Conservation (phyloP, 345 rosid genomes). For the Rhizophora mangle region DNA sequence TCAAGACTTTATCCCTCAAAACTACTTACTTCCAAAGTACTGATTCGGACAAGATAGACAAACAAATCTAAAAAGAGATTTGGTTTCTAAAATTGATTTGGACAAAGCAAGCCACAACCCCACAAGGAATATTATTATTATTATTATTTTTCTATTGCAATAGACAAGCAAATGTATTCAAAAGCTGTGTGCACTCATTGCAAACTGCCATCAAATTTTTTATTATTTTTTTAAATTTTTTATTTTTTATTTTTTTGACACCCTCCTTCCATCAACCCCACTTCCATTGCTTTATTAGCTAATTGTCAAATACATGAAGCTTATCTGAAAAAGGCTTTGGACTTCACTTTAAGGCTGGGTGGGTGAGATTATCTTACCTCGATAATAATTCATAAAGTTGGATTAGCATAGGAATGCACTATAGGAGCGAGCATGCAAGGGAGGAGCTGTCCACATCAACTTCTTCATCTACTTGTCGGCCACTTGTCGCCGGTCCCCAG, state of each 20-base stretch:
- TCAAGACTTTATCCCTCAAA: conserved; percentile 2
- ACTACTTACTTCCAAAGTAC: conserved; percentile 9
- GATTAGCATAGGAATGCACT: conserved; percentile 20
- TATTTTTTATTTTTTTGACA: neutral
- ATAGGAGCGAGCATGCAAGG: conserved; percentile 5
- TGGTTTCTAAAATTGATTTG: conserved; percentile 27
- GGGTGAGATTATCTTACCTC: too few species aligned
- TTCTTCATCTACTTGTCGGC: conserved; percentile 34
- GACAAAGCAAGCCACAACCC: conserved; percentile 29
- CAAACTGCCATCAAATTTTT: neutral
- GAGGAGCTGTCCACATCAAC: conserved; percentile 16
- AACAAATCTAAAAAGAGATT: conserved; percentile 28
- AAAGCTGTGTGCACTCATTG: conserved; percentile 15
- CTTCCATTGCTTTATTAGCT: conserved; percentile 11
- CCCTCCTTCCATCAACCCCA: neutral
- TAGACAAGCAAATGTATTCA: conserved; percentile 20
- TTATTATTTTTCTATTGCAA: neutral
- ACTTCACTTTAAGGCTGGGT: too few species aligned
- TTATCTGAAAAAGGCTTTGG: too few species aligned
- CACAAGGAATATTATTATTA: conserved; percentile 12
- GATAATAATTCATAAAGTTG: conserved; percentile 15
- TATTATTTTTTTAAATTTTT: neutral
- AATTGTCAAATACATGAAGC: too few species aligned
- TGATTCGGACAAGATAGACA: conserved; percentile 25
- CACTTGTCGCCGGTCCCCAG: conserved; percentile 24